Base-by-base conservation (phyloP, 352 stramenopile genomes). In the Globisporangium perplexum region DNA sequence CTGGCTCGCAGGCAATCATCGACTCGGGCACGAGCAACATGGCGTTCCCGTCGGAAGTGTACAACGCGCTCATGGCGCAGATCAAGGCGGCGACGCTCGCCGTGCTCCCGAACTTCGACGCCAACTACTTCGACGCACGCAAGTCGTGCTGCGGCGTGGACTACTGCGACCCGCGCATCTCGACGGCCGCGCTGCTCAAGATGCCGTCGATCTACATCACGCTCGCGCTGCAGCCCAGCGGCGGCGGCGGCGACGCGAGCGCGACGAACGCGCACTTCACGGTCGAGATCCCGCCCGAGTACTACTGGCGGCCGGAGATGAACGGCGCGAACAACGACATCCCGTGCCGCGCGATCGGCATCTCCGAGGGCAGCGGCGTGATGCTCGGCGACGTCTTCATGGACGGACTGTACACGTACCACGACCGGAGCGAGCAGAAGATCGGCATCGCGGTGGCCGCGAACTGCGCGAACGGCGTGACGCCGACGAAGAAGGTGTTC, bases 371-470 rank as follows among this genome's bases (percentile, higher is more conserved):
- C 20, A 71, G 68, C 1, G 71, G 73, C 28, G 85, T 76, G 31
- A 70, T 93, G 42, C 72, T 93, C 14, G 83, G 83, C 11, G 74
- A 88, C 45, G 83, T 93, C n/a, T 90, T 93, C 47, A 87, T 93
- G 77, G 83, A 93, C 50, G 83, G 83, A 0, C 59, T 93, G 31
- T 90, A 84, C 52, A 67, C 75, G 14, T 86, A 89, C 31, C 83
- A 93, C 57, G 77, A 93, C 62, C 81, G 83, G 17, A 66, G 48
- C 3, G 67, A 83, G 56, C 55, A 50, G 12, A 86, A 85, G 48
- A 41, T 71, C 47, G 83, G 83, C 4, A 50, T 93, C 20, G 83
- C 83, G 0, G 68, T 92, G 5, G 78, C 83, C 7, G 62, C 81
- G 49, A 90, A 93, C 49, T 93, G 83, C 39, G 79, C 81, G 18